Conservation (phyloP, 495 filamentous ascomycete genomes). For the Hyphodiscus hymeniophilus region DNA sequence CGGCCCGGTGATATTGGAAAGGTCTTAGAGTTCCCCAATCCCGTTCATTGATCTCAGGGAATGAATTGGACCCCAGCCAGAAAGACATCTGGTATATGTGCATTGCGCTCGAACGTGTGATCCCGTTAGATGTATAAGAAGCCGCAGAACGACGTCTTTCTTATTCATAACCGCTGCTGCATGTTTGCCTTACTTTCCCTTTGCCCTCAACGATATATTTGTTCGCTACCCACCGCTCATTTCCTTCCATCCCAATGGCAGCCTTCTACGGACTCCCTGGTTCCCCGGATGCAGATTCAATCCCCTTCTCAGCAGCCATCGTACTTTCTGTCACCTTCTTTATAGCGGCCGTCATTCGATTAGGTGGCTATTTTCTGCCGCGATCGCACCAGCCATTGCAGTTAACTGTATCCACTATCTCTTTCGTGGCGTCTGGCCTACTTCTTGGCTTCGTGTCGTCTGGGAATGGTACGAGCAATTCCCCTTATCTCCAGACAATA, state of each 20-base stretch:
- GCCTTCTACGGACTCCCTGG: not conserved
- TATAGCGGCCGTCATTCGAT: slow-evolving; percentile 3
- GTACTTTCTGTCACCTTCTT: not conserved
- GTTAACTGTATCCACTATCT: slow-evolving; percentile 1
- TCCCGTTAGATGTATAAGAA: too few relatives aligned
- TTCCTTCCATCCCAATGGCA: not conserved
- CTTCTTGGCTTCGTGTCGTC: slow-evolving; percentile 2
- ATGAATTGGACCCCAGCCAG: too few relatives aligned
- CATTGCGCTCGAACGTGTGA: too few relatives aligned
- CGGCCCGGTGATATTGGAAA: too few relatives aligned
- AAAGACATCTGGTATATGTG: too few relatives aligned
- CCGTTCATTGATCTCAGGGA: too few relatives aligned
- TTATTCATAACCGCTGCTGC: not conserved
- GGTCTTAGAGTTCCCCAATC: too few relatives aligned
- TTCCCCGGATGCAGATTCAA: not conserved
- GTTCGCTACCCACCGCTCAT: not conserved
- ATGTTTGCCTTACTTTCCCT: not conserved
- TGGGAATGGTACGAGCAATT: slow-evolving; percentile 1
- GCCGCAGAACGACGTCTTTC: too few relatives aligned
- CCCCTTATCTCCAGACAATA: not conserved
- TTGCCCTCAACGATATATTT: slow-evolving; percentile 2
- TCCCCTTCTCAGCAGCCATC: slow-evolving; percentile 2
- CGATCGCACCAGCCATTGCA: slow-evolving; percentile 1
- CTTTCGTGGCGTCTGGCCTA: not conserved
- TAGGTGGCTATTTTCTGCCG: too few relatives aligned